Evolutionary conservation across 768 basidiomycete genomes (phyloP).

Genomic region (Dacryopinax primogenitus): DNA sequence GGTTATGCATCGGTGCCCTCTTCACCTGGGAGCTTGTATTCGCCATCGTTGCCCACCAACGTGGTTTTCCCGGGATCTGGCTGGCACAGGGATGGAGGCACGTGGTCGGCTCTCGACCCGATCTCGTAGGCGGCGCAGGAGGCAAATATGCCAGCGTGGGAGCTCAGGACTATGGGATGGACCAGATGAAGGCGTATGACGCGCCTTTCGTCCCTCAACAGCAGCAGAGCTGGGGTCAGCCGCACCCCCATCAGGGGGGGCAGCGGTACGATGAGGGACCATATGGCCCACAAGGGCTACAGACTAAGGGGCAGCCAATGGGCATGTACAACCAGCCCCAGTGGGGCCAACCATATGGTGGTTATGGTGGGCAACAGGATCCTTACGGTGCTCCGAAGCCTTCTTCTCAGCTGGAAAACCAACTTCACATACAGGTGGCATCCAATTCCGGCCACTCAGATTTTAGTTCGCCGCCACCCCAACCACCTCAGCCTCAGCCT

Average conservation of each 20-base stretch:
- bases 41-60: background rate
- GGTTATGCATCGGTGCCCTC: background rate
- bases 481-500: background rate
- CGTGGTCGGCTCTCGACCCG: background rate
- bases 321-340: background rate
- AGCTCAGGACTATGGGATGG: background rate
- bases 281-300: too few species aligned
- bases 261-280: too few species aligned
- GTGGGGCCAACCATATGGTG: background rate
- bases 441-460: too few species aligned
- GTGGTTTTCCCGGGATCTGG: background rate
- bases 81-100: background rate
- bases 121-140: background rate
- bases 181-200: conserved; percentile 1
- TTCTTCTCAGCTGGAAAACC: too few species aligned
- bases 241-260: too few species aligned
- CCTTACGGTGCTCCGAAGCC: background rate
- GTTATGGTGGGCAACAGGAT: background rate
- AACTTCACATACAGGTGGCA: too few species aligned
- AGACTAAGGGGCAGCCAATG: too few species aligned
- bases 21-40: background rate
- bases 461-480: background rate
- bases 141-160: background rate
- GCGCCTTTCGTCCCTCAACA: background rate
- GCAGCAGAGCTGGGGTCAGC: background rate